A percentile compares a stretch with the other conserved stretches of the same genome.
Conservation (phyloP, 371 early-diverging fungal genomes). For the Saksenaea vasiformis region DNA sequence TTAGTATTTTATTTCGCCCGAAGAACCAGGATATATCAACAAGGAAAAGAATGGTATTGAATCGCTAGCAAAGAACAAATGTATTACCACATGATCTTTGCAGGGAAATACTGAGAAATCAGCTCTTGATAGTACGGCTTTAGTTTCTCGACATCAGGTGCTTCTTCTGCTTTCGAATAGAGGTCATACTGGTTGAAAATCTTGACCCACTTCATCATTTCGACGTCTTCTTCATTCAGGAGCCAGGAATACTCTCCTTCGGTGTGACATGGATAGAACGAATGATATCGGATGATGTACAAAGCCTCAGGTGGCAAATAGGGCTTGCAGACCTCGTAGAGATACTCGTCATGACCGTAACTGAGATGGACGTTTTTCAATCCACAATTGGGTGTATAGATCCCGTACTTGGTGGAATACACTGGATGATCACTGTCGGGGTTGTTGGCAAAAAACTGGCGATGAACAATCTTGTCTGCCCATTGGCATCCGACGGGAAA, state of each 20-base stretch:
- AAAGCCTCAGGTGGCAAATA: constrained; percentile 53
- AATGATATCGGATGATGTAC: constrained; percentile 58
- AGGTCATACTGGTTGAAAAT: constrained; percentile 61
- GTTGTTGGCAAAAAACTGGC: constrained; percentile 41
- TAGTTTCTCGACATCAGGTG: constrained; percentile 36
- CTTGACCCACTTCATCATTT: constrained; percentile 55
- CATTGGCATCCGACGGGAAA: constrained; percentile 23
- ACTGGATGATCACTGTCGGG: constrained; percentile 41
- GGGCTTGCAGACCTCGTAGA: constrained; percentile 54
- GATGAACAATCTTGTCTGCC: constrained; percentile 46
- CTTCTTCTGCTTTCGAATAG: constrained; percentile 53
- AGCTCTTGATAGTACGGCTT: constrained; percentile 52
- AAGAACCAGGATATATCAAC: background rate
- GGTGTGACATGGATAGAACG: constrained; percentile 59
- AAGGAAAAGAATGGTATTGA: background rate
- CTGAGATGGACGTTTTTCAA: constrained; percentile 51
- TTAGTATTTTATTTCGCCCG: background rate
- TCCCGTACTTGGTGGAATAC: constrained; percentile 48
- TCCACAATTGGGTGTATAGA: constrained; percentile 57
- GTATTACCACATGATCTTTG: constrained; percentile 50
- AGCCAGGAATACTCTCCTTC: constrained; percentile 51
- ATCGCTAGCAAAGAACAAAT: background rate
- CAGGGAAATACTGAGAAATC: constrained; percentile 56
- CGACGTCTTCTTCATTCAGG: constrained; percentile 45
- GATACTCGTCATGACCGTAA: constrained; percentile 66